Base-by-base conservation (phyloP, 108 stramenopile species). In the Fistulifera solaris region DNA sequence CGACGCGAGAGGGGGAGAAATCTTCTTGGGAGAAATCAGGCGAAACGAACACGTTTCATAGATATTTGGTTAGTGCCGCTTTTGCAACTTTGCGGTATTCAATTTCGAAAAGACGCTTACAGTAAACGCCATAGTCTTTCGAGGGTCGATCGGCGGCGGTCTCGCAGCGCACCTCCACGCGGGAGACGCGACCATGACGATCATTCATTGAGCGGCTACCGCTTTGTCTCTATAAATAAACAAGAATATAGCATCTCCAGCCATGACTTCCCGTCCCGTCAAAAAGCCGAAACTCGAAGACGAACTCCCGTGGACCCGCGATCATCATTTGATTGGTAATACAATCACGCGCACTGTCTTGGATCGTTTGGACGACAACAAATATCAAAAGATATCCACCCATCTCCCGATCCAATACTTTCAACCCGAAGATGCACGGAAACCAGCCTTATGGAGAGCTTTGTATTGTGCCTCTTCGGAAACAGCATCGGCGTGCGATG, bases 311-410 rank as follows among this genome's bases (percentile, higher is more conserved):
- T 57, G 56, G 56, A 57, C 59, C 5, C 14, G 19, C 19, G 38
- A 60, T 21, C 59, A 60, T 50, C 48, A 50, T 60, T 60, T 50
- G 70, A 60, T 40, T 61, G 70, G 70, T 55, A 62, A 40, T 52
- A 65, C 22, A 55, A 58, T 21, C 49, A 51, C 22, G 54, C 40
- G 22, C 2, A 18, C 35, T 7, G 21, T 45, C 13, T 14, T 57
- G 42, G n/a, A 16, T 12, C 27, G 27, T 18, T 39, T 31, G 11
- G 8, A 2, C 21, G 26, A 50, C 31, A 3, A 19, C 27, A 54
- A 31, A 1, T 19, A 8, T 44, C 27, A 19, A 22, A 17, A 15
- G 25, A 25, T 13, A 11, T 40, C 40, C 17, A 18, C 10, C 17
- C 27, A 43, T 18, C n/a, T 27, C 4, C 21, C 17, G n/a, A 23